Evolutionary conservation across 2,329 filamentous ascomycete genomes (phyloP).

Genomic region (Fusarium solani-melongenae): DNA sequence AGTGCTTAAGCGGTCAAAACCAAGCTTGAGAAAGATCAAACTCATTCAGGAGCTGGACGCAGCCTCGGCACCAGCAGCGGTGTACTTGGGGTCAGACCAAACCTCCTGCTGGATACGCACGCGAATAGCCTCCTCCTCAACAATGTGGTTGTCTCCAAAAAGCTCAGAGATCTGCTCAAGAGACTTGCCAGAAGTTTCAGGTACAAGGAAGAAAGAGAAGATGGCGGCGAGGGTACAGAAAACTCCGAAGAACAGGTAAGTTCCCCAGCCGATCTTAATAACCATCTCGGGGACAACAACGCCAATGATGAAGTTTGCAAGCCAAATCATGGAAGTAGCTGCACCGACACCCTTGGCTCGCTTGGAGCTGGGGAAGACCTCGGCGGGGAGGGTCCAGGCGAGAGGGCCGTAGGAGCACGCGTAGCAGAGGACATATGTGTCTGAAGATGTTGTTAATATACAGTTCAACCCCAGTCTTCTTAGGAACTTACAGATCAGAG

Average conservation of each 20-base stretch:
- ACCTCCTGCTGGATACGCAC: slow-evolving; percentile 14
- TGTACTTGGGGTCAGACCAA: slow-evolving; percentile 8
- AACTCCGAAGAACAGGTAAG: slow-evolving; percentile 65
- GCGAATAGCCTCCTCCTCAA: slow-evolving; percentile 22
- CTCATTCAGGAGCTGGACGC: background rate
- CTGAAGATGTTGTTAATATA: background rate
- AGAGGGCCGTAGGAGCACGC: slow-evolving; percentile 48
- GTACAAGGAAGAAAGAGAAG: slow-evolving; percentile 45
- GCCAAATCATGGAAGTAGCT: slow-evolving; percentile 49
- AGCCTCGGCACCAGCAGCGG: background rate
- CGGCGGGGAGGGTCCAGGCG: slow-evolving; percentile 50
- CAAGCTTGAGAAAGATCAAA: fast-evolving
- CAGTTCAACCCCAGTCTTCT: no score
- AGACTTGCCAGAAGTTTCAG: slow-evolving; percentile 31
- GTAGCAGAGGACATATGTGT: slow-evolving; percentile 42
- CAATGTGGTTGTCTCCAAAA: slow-evolving; percentile 22
- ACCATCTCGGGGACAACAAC: slow-evolving; percentile 66
- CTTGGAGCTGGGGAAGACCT: slow-evolving; percentile 50
- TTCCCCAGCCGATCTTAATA: slow-evolving; percentile 58
- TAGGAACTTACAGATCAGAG: slow-evolving; percentile 23
- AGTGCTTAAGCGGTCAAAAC: background rate
- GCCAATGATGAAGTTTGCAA: slow-evolving; percentile 54
- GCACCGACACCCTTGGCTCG: slow-evolving; percentile 51
- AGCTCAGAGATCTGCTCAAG: slow-evolving; percentile 36
- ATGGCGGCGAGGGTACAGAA: slow-evolving; percentile 60